Evolutionary conservation across 2,329 filamentous ascomycete species (phyloP), one percentile per base, ranked within the genome.

Genomic region (Trichoderma sp.): DNA sequence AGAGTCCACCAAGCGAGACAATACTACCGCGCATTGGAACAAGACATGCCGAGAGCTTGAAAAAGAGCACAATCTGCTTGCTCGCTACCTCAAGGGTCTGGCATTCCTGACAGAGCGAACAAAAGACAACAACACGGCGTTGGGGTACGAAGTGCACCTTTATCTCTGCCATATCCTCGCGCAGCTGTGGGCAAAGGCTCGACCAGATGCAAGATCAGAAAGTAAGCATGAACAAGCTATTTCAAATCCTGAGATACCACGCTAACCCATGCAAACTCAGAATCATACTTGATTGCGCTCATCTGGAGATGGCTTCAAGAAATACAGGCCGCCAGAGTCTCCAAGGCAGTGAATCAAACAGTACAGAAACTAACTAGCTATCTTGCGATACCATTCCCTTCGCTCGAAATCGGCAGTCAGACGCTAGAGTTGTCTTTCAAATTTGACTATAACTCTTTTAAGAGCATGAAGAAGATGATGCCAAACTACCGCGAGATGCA

Each of bases 401-500:
- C 21, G 7, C 30, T 68, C 14, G 6, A 34, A 14, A 5, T 43
- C 13, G 65, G 58, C 14, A 26, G 4, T 14, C 64, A 61, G 30
- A 26, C 51, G 3, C 49, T 68, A 5, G 26, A 30, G 2, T 26
- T 68, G 18, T 58, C 46, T 5, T 70, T 70, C 51, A 59, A 54
- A 5, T 64, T 70, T 28, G 52, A 64, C 7, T 68, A 39, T 13
- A 21, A 21, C 10, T 4, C 64, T 7, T 7, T 70, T 24, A 70
- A 68, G 14, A 21, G n/a, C n/a, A 54, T 68, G n/a, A 26, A 26
- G 0, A 39, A 49, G 13, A 0, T 5, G 2, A 46, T 55, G 21
- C 0, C 7, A 5, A 46, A 54, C 18, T 51, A 52, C 24, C 64
- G 39, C 4, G 46, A 59, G 43, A 92, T 94, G 70, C 91, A 94